These are phyloP conservation scores for Annulohypoxylon maeteangense DNA, from an alignment of 495 filamentous ascomycete genomes.

Conservation along the genomic window DNA sequence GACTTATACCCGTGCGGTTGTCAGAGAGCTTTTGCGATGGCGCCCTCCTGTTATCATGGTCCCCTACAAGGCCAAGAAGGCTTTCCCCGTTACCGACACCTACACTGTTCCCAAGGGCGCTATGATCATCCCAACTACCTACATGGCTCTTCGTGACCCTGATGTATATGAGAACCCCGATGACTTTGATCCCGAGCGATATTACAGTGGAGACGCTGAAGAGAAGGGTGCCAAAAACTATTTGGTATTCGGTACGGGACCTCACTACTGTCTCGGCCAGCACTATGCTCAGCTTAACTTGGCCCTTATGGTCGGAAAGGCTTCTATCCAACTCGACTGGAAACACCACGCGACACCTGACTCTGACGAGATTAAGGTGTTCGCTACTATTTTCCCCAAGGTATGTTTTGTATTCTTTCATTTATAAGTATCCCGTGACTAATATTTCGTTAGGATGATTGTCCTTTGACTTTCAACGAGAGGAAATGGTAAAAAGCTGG, in stretches of 20 bases:
- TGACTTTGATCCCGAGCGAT: conserved; percentile 89
- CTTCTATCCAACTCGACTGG: conserved; percentile 92
- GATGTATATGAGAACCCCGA: conserved; percentile 93
- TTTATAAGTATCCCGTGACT: conserved; percentile 14
- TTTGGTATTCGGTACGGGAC: conserved; percentile 94
- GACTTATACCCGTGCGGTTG: conserved; percentile 90
- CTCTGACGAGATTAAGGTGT: conserved; percentile 97
- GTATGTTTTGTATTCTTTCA: conserved; percentile 63
- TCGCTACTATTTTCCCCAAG: conserved; percentile 97
- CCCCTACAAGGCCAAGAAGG: conserved; percentile 93
- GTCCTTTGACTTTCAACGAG: conserved; percentile 71
- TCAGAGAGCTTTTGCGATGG: conserved; percentile 94
- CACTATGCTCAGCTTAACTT: conserved; percentile 91
- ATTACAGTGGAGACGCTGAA: conserved; percentile 90
- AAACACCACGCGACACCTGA: conserved; percentile 80
- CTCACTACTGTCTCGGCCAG: conserved; percentile 97
- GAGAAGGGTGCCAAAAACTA: conserved; percentile 91
- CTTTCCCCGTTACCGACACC: conserved; percentile 87
- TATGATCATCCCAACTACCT: conserved; percentile 94
- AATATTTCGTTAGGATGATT: conserved; percentile 65
- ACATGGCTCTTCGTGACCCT: conserved; percentile 90
- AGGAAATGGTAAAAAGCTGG: conserved; percentile 51
- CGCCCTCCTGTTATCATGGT: conserved; percentile 98
- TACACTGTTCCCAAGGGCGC: conserved; percentile 92
- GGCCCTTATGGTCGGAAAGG: conserved; percentile 92